Evolutionary conservation across 2,329 filamentous ascomycete species (phyloP).

Genomic region (Penicillium rolfsii): DNA sequence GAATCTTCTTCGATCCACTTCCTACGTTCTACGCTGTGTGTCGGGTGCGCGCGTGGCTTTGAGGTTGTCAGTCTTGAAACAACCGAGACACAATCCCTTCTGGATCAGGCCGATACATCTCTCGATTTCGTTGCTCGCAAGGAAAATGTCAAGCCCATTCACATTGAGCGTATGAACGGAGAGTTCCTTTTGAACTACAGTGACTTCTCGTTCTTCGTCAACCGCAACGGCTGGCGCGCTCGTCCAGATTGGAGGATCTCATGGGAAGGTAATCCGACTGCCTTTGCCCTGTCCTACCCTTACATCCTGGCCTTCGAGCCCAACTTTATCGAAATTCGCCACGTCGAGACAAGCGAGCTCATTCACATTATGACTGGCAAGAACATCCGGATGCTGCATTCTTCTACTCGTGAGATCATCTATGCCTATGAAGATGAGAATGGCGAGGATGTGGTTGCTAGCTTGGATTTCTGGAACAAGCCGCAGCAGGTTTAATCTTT

Average conservation of each 20-base stretch:
- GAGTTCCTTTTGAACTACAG: conserved; percentile 98
- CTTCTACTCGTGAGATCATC: conserved; percentile 95
- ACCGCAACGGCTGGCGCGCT: conserved; percentile 95
- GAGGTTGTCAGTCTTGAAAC: conserved; percentile 96
- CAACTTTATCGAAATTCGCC: conserved; percentile 94
- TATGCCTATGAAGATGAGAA: conserved; percentile 97
- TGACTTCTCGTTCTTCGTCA: conserved; percentile 99
- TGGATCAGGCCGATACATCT: conserved; percentile 96
- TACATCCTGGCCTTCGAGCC: conserved; percentile 97
- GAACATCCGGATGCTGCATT: conserved; percentile 97
- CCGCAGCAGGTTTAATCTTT: conserved; percentile 30
- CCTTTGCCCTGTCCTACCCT: conserved; percentile 92
- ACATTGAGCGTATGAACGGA: conserved; percentile 94
- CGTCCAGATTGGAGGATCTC: conserved; percentile 95
- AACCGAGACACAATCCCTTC: conserved; percentile 93
- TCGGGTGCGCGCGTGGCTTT: conserved; percentile 92
- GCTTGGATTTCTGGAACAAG: conserved; percentile 93
- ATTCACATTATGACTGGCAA: conserved; percentile 96
- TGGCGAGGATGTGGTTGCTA: conserved; percentile 90
- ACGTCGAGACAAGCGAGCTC: conserved; percentile 86
- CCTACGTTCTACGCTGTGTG: conserved; percentile 92
- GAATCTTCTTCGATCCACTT: conserved; percentile 99
- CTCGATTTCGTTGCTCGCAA: conserved; percentile 95
- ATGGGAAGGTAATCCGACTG: conserved; percentile 92
- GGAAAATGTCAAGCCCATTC: conserved; percentile 91